phyloP scores from a whole-genome alignment of 2,329 filamentous ascomycete species.

The Colletotrichum cordylinicola region DNA sequence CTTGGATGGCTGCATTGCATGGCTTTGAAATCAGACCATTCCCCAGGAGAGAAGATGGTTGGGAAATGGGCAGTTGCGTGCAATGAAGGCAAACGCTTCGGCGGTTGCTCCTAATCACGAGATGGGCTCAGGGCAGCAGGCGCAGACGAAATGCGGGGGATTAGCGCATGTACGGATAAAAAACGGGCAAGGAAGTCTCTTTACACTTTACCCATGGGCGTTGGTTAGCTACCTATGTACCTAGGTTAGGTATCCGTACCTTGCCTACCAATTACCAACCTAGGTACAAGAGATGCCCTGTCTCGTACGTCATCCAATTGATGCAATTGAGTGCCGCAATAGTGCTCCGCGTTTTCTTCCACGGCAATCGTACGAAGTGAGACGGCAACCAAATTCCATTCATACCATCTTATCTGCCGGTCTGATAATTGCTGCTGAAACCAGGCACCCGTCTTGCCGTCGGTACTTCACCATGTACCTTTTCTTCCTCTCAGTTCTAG shows the following conservation, averaged over 20 bases:
- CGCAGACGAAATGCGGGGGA: not conserved
- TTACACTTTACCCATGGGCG: not conserved
- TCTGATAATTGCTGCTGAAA: not conserved
- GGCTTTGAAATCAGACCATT: not conserved
- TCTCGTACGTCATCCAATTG: constrained; percentile 9
- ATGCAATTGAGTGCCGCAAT: not conserved
- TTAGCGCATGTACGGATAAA: not conserved
- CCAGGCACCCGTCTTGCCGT: not conserved
- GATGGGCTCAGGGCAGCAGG: not conserved
- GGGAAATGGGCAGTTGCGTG: not conserved
- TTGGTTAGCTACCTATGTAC: not conserved
- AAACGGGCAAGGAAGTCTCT: not conserved
- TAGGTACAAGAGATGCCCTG: not conserved
- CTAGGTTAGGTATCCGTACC: not conserved
- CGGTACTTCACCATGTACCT: constrained; percentile 14
- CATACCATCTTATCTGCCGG: not conserved
- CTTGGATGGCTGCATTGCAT: not conserved
- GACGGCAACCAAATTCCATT: not conserved
- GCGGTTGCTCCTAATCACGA: not conserved
- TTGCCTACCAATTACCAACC: no score
- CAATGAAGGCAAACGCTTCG: not conserved
- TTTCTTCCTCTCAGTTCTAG: constrained; percentile 24
- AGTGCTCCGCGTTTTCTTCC: not conserved
- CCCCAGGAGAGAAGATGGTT: not conserved
- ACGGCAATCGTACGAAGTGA: not conserved